These are phyloP conservation scores for Aspergillus pseudonomiae DNA, from an alignment of 2,329 filamentous ascomycete genomes.

Conservation along the genomic window DNA sequence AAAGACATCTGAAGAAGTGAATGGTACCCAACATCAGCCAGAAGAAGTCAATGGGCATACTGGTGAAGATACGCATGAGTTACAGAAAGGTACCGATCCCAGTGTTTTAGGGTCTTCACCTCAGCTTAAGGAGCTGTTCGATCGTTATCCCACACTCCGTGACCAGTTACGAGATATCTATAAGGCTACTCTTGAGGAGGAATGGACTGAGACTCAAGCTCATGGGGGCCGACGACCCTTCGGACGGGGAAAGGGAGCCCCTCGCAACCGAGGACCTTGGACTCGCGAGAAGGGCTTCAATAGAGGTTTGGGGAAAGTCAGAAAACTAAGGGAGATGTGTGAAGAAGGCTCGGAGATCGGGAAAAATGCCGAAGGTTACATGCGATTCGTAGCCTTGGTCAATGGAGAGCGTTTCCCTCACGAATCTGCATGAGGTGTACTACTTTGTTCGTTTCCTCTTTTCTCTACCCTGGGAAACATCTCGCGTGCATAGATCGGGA, in stretches of 20 bases:
- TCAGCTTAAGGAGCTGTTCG: constrained; percentile 43
- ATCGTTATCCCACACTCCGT: constrained; percentile 43
- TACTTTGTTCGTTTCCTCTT: background rate
- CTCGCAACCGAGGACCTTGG: constrained; percentile 40
- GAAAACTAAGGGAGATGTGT: constrained; percentile 40
- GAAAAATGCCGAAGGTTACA: constrained; percentile 38
- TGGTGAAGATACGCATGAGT: constrained; percentile 8
- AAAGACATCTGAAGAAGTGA: constrained; percentile 17
- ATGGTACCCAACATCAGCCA: constrained; percentile 9
- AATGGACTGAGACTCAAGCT: constrained; percentile 41
- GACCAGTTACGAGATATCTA: constrained; percentile 47
- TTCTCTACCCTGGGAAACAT: background rate
- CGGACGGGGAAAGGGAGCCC: constrained; percentile 30
- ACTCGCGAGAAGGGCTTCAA: constrained; percentile 48
- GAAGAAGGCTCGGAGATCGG: constrained; percentile 39
- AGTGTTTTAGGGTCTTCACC: constrained; percentile 30
- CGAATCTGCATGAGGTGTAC: constrained; percentile 11
- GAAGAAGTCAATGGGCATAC: constrained; percentile 15
- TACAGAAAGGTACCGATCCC: constrained; percentile 12
- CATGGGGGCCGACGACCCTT: constrained; percentile 28
- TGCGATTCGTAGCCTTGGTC: constrained; percentile 41
- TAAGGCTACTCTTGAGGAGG: constrained; percentile 41
- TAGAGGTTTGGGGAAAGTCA: constrained; percentile 43
- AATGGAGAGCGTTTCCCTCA: constrained; percentile 20
- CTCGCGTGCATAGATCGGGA: background rate